Evolutionary conservation across 2,329 filamentous ascomycete species (phyloP).

Genomic region (Elsinoe necatrix): DNA sequence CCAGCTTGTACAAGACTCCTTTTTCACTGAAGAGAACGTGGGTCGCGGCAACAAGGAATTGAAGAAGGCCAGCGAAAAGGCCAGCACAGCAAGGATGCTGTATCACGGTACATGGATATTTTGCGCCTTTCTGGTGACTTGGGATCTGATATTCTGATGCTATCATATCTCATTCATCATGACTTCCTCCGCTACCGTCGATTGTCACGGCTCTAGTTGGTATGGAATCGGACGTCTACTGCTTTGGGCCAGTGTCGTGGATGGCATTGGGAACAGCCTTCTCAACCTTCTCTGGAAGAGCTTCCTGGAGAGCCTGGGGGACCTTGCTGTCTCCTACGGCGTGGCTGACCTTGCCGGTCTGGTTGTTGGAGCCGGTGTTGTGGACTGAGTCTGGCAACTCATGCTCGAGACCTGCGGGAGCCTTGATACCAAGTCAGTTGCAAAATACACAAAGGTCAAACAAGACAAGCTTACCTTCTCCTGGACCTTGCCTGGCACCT

Average conservation of each 20-base stretch:
- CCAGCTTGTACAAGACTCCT: constrained; percentile 76
- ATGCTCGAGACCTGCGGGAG: constrained; percentile 33
- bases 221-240: not conserved
- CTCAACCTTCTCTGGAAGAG: constrained; percentile 38
- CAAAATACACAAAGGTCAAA: too few relatives aligned
- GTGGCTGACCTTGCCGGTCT: constrained; percentile 34
- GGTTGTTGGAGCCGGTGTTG: constrained; percentile 28
- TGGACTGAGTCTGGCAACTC: constrained; percentile 34
- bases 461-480: constrained; percentile 25
- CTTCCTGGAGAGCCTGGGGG: constrained; percentile 37
- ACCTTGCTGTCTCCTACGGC: constrained; percentile 35
- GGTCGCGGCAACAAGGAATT: constrained; percentile 84
- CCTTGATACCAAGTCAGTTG: constrained; percentile 18
- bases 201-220: not conserved
- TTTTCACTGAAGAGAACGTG: constrained; percentile 75
- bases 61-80: constrained; percentile 61
- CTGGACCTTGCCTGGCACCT: constrained; percentile 33
- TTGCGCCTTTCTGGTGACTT: constrained; percentile 39
- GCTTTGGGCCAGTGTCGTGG: constrained; percentile 30
- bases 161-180: not conserved
- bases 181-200: not conserved
- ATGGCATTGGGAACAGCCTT: constrained; percentile 36
- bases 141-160: constrained; percentile 40
- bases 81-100: constrained; percentile 42
- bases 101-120: constrained; percentile 41